phyloP scores from a whole-genome alignment of 768 basidiomycete genomes.

The Leccinum boreale region DNA sequence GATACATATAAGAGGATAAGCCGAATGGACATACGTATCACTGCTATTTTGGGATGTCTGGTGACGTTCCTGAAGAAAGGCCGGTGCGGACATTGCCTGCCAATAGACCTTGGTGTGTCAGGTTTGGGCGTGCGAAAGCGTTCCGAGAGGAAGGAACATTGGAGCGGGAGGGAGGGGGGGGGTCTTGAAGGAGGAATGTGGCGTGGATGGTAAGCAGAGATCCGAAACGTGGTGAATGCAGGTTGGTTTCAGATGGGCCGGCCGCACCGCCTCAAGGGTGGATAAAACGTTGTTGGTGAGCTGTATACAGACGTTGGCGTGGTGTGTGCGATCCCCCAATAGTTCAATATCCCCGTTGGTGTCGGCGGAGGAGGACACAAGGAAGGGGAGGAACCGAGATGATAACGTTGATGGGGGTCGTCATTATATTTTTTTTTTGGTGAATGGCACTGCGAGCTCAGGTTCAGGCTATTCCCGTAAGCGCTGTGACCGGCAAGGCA shows the following conservation, averaged over 20 bases:
- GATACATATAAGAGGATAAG: constrained; percentile 13
- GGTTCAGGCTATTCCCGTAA: constrained; percentile 21
- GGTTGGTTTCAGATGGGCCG: constrained; percentile 13
- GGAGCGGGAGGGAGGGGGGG: background rate
- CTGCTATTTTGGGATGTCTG: constrained; percentile 16
- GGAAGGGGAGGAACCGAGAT: background rate
- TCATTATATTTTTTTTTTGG: constrained; percentile 4
- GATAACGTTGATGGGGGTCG: background rate
- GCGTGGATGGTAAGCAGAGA: constrained; percentile 5
- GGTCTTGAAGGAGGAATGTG: constrained; percentile 2
- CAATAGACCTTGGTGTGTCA: constrained; percentile 11
- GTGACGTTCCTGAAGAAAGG: constrained; percentile 18
- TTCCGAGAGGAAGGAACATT: background rate
- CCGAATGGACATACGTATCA: constrained; percentile 12
- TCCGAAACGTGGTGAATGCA: constrained; percentile 14
- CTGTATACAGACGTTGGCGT: constrained; percentile 14
- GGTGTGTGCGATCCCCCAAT: background rate
- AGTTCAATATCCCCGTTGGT: background rate
- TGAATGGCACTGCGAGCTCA: background rate
- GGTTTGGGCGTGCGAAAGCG: constrained; percentile 11
- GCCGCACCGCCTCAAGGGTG: constrained; percentile 10
- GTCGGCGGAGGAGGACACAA: constrained; percentile 1
- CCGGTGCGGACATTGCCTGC: constrained; percentile 8
- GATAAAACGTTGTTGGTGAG: constrained; percentile 20
- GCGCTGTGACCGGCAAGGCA: constrained; percentile 38